phyloP scores from a whole-genome alignment of 805 yeast genomes.

The Naumovozyma dairenensis region DNA sequence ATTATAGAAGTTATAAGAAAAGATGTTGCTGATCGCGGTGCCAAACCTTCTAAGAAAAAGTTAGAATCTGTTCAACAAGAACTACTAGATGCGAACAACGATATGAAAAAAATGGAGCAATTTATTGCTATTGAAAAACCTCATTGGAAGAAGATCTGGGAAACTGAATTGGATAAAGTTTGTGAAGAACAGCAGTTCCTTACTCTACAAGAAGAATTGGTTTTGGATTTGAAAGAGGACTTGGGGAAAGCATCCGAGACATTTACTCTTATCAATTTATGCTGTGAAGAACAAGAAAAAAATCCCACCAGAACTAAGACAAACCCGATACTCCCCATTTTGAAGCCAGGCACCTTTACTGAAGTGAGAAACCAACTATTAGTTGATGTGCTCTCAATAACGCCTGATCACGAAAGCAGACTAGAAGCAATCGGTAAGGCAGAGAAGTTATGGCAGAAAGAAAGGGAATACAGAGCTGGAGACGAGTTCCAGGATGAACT shows the following conservation, averaged over 20 bases:
- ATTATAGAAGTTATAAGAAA: conserved; percentile 78
- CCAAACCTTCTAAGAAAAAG: conserved; percentile 68
- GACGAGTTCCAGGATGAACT: conserved; percentile 78
- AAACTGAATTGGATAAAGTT: conserved; percentile 75
- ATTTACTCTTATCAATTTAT: conserved; percentile 66
- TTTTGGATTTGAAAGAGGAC: conserved; percentile 72
- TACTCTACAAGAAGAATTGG: conserved; percentile 79
- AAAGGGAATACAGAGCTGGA: conserved; percentile 43
- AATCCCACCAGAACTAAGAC: conserved; percentile 35
- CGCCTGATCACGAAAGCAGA: conserved; percentile 77
- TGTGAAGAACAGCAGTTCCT: conserved; percentile 92
- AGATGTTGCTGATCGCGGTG: conserved; percentile 88
- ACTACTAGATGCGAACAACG: conserved; percentile 44
- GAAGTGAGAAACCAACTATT: conserved; percentile 67
- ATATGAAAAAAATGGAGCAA: conserved; percentile 43
- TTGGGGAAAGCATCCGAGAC: conserved; percentile 73
- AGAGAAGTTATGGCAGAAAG: conserved; percentile 67
- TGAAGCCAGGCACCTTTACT: conserved; percentile 55
- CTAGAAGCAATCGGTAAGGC: conserved; percentile 85
- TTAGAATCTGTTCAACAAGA: conserved; percentile 57
- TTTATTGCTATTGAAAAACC: conserved; percentile 66
- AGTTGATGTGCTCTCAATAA: conserved; percentile 65
- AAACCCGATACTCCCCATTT: conserved; percentile 34
- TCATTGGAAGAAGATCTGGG: conserved; percentile 89
- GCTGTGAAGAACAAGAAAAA: conserved; percentile 68